Evolutionary conservation across 306 rosid genomes (phyloP).

Genomic region (Prunus salicina): DNA sequence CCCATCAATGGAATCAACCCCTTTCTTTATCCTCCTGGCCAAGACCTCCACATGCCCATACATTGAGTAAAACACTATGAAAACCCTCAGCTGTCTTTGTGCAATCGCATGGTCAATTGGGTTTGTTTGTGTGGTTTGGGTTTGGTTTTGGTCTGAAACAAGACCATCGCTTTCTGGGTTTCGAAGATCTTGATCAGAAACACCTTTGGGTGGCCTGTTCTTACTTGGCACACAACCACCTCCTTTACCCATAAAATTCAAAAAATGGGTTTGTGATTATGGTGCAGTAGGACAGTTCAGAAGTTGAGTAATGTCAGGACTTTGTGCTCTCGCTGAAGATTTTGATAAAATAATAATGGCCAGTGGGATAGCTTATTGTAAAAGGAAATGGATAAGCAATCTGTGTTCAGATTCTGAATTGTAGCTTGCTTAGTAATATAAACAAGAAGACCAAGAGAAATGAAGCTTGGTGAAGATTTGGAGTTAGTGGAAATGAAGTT

Average conservation of each 20-base stretch:
- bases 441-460: not conserved
- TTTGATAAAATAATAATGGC: not conserved
- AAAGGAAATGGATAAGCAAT: not conserved
- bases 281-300: not conserved
- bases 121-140: slow-evolving; percentile 12
- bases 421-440: not conserved
- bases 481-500: not conserved
- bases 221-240: slow-evolving; percentile 74
- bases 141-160: slow-evolving; percentile 27
- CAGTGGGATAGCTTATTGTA: not conserved
- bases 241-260: slow-evolving; percentile 64
- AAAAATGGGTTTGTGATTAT: not conserved
- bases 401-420: not conserved
- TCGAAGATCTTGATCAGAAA: slow-evolving; percentile 25
- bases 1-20: slow-evolving; percentile 63
- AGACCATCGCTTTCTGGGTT: slow-evolving; percentile 30
- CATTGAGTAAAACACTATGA: slow-evolving; percentile 68
- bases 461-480: not conserved
- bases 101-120: slow-evolving; percentile 19
- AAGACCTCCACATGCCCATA: slow-evolving; percentile 76
- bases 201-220: slow-evolving; percentile 33
- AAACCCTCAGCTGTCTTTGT: slow-evolving; percentile 43
- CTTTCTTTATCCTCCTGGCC: slow-evolving; percentile 58
- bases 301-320: not conserved
- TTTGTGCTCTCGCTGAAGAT: not conserved